A percentile compares a stretch with the other conserved stretches of the same genome.
phyloP scores from a whole-genome alignment of 257 asterid genomes.

The Salvia hispanica region DNA sequence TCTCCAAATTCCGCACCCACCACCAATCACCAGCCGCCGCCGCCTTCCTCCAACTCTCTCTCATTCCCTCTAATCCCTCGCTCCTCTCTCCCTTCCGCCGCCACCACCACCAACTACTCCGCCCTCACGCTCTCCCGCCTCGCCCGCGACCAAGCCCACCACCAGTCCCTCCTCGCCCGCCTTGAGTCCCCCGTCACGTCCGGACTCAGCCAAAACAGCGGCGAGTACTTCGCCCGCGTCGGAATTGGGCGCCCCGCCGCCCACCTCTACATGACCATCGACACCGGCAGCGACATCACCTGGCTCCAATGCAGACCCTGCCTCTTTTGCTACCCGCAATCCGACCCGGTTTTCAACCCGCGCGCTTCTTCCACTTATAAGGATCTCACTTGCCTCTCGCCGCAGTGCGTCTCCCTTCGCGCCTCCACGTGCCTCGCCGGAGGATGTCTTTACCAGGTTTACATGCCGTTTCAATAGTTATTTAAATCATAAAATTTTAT shows the following conservation, averaged over 20 bases:
- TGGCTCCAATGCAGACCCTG: slow-evolving; percentile 92
- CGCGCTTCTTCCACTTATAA: slow-evolving; percentile 51
- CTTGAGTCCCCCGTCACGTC: slow-evolving; percentile 63
- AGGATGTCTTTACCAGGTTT: slow-evolving; percentile 47
- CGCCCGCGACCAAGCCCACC: slow-evolving; percentile 60
- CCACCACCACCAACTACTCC: slow-evolving; percentile 43
- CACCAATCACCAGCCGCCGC: background rate
- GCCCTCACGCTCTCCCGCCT: slow-evolving; percentile 55
- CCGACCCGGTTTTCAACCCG: slow-evolving; percentile 70
- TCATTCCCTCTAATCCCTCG: slow-evolving; percentile 60
- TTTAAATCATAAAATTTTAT: no score
- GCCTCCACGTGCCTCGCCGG: slow-evolving; percentile 50
- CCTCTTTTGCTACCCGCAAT: slow-evolving; percentile 58
- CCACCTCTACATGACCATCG: slow-evolving; percentile 53
- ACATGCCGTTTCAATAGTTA: slow-evolving; percentile 9
- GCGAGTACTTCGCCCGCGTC: slow-evolving; percentile 72
- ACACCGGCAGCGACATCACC: slow-evolving; percentile 71
- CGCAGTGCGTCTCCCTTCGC: slow-evolving; percentile 51
- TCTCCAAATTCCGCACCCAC: background rate
- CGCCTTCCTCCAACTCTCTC: slow-evolving; percentile 20
- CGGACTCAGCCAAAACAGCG: slow-evolving; percentile 67
- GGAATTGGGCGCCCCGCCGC: slow-evolving; percentile 73
- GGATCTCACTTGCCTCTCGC: slow-evolving; percentile 46
- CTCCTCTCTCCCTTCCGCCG: slow-evolving; percentile 30
- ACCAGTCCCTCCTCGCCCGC: slow-evolving; percentile 37